Evolutionary conservation across 1,284 basidiomycete species (phyloP), one percentile per base, ranked within the genome.

Genomic region (Apiotrichum domesticum): DNA sequence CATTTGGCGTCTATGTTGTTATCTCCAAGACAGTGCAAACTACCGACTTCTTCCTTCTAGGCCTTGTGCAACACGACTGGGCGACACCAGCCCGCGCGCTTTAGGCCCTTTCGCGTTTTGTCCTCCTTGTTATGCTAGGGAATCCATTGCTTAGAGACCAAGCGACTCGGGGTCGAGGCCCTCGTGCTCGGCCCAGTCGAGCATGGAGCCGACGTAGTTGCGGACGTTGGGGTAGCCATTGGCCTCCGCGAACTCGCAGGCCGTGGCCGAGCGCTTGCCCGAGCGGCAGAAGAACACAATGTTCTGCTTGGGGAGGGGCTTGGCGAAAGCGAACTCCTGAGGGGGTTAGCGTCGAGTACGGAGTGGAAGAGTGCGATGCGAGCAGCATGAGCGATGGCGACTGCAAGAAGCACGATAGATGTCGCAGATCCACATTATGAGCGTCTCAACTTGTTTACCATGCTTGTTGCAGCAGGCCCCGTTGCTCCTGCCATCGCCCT

Each of bases 271-370:
- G 50, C 96, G 83, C 74, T 85, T 86, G 8, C 96, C 96, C 57
- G 89, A 90, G 55, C 94, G 83, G 77, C 96, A 99, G 79, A 96
- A 98, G 74, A 98, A 95, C 40, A 90, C 83, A 41, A 98, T 79
- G 68, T 92, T 87, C 72, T 96, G 89, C 57, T 83, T 74, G 59
- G 79, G 77, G 9, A 51, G 52, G 5, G 96, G 96, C 76, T 97
- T 93, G 52, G 85, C 79, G 74, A 95, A 98, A 3, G 91, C 90
- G 66, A 86, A 86, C 65, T 85, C 68, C 72, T 74, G 45, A 21
- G 21, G 21, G 7, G 2, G 52, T 47, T 15, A 47, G 46, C 9
- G 46, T 52, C 46, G 21, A 21, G 21, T 21, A 21, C 21, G 21
- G 21, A 21, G 21, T 21, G 21, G 21, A 21, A 21, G 21, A 21